Conservation (phyloP, 352 stramenopile genomes). For the Phytophthora melonis region DNA sequence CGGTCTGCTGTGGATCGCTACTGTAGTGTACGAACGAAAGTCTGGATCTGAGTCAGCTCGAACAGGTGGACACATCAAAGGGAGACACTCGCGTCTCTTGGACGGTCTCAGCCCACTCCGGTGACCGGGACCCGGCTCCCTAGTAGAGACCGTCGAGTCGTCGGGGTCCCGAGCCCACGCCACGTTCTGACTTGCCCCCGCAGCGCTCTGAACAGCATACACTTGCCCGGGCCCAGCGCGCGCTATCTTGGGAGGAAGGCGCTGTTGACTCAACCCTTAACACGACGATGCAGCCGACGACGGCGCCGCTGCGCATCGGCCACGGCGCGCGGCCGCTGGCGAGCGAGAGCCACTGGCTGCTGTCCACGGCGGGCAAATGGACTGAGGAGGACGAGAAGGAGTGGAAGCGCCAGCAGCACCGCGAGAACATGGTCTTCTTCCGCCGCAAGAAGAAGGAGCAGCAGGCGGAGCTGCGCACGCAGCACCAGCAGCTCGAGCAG, state of each 20-base stretch:
- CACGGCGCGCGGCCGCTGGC: constrained; percentile 36
- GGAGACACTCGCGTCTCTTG: neutral
- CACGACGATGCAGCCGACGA: constrained; percentile 22
- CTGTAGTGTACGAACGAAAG: too few relatives aligned
- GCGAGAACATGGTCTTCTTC: constrained; percentile 65
- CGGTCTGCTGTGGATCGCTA: too few relatives aligned
- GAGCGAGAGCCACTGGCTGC: constrained; percentile 54
- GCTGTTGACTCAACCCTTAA: neutral
- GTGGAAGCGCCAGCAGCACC: constrained; percentile 60
- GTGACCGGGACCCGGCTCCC: constrained; percentile 16
- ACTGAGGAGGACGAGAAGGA: constrained; percentile 60
- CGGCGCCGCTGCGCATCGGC: constrained; percentile 28
- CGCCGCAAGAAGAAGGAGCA: constrained; percentile 61
- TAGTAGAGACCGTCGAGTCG: constrained; percentile 1
- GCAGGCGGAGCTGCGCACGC: constrained; percentile 46
- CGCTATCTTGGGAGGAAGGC: neutral
- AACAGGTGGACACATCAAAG: neutral
- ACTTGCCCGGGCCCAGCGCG: neutral
- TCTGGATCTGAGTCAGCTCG: neutral
- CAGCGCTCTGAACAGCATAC: constrained; percentile 31
- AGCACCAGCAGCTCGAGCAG: constrained; percentile 49
- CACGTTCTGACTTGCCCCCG: neutral
- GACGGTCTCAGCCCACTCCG: neutral
- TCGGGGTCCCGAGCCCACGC: neutral
- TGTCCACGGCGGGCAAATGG: constrained; percentile 53